phyloP scores from a whole-genome alignment of 2,329 filamentous ascomycete genomes.

The Setomelanomma holmii region DNA sequence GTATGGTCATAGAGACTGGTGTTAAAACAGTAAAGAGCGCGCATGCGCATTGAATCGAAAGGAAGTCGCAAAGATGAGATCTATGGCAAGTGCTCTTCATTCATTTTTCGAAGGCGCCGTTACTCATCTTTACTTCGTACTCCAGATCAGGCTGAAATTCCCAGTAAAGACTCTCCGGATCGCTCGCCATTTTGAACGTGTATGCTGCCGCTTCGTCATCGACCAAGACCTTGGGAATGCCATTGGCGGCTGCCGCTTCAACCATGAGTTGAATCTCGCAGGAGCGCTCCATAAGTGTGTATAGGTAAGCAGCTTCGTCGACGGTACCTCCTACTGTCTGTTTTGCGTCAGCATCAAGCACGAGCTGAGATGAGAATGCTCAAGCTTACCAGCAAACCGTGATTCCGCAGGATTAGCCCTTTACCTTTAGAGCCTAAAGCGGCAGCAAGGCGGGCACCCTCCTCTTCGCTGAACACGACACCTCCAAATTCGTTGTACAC shows the following conservation, averaged over 20 bases:
- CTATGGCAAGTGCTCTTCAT: no score
- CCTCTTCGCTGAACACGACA: conserved; percentile 67
- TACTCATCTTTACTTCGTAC: conserved; percentile 49
- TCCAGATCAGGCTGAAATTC: conserved; percentile 62
- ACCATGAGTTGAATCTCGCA: conserved; percentile 72
- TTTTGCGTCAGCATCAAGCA: conserved; percentile 4
- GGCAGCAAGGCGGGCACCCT: conserved; percentile 69
- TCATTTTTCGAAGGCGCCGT: conserved; percentile 31
- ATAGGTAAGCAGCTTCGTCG: conserved; percentile 76
- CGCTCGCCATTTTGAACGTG: conserved; percentile 58
- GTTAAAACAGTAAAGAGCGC: no score
- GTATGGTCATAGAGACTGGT: no score
- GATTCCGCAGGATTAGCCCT: conserved; percentile 72
- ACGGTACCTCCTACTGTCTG: conserved; percentile 72
- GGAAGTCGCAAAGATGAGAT: no score
- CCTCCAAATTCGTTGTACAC: conserved; percentile 72
- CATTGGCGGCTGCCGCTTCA: conserved; percentile 69
- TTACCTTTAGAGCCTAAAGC: conserved; percentile 68
- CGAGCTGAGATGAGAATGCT: background rate
- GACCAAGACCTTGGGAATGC: conserved; percentile 60
- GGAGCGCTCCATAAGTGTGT: conserved; percentile 71
- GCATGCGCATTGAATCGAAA: no score
- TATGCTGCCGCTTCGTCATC: conserved; percentile 63
- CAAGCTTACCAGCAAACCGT: conserved; percentile 64
- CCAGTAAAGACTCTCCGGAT: conserved; percentile 58